These are phyloP conservation scores for Knoxia roxburghii DNA, from an alignment of 257 asterid genomes.

Conservation along the genomic window DNA sequence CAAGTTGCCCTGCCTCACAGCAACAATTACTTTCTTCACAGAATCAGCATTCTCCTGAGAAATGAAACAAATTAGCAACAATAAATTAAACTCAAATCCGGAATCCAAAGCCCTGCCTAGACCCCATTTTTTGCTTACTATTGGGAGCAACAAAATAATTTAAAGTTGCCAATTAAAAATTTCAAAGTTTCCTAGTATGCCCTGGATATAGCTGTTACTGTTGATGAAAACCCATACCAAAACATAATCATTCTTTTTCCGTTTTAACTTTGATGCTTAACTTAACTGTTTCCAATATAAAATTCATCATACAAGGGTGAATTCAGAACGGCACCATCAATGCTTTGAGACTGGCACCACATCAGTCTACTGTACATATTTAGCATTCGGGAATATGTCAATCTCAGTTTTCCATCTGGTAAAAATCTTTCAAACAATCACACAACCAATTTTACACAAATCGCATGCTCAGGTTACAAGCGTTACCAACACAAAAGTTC, in stretches of 20 bases:
- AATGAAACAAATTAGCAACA: background rate
- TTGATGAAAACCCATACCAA: background rate
- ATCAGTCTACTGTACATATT: background rate
- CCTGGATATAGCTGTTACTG: no score
- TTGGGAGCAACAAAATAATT: background rate
- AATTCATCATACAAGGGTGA: background rate
- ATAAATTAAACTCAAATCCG: background rate
- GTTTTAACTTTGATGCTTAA: background rate
- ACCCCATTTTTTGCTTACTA: no score
- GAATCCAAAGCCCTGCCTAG: background rate
- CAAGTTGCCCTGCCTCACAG: constrained; percentile 93
- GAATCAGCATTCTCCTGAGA: constrained; percentile 45
- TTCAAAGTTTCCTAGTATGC: background rate
- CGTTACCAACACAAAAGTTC: background rate
- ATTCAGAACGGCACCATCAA: background rate
- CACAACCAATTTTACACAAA: background rate
- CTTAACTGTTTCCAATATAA: background rate
- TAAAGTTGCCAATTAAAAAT: background rate
- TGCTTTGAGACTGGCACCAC: background rate
- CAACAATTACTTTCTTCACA: constrained; percentile 62
- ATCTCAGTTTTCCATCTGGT: background rate
- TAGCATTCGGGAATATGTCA: background rate
- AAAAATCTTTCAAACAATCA: no score
- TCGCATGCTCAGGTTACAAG: background rate
- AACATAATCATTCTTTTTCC: background rate